Conservation (phyloP, 2,329 filamentous ascomycete species). For the Pseudodiploospora longispora region DNA sequence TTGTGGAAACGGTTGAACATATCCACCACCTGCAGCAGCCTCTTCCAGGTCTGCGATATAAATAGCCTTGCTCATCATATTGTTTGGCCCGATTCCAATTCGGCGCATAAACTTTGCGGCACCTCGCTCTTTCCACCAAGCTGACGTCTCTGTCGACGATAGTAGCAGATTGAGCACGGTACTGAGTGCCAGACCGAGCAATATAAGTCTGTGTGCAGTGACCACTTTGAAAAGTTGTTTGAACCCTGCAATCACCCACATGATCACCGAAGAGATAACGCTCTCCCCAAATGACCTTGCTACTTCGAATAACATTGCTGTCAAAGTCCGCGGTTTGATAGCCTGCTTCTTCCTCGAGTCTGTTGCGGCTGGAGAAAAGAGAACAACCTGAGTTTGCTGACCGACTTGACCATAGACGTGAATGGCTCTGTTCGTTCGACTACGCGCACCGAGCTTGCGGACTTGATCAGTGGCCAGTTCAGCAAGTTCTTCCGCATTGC, state of each 20-base stretch:
- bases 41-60: slow-evolving; percentile 76
- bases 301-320: slow-evolving; percentile 64
- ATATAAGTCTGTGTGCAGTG: slow-evolving; percentile 65
- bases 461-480: slow-evolving; percentile 74
- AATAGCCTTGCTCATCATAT: slow-evolving; percentile 75
- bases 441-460: slow-evolving; percentile 62
- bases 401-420: slow-evolving; percentile 73
- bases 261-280: slow-evolving; percentile 65
- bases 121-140: slow-evolving; percentile 80
- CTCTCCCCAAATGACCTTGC: slow-evolving; percentile 67
- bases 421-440: slow-evolving; percentile 68
- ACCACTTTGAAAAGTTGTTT: slow-evolving; percentile 59
- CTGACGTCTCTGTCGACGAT: slow-evolving; percentile 61
- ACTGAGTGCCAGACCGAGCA: slow-evolving; percentile 62
- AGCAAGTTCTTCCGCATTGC: slow-evolving; percentile 65
- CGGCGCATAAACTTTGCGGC: slow-evolving; percentile 74
- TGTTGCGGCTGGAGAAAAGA: slow-evolving; percentile 45
- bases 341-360: slow-evolving; percentile 46
- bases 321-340: slow-evolving; percentile 54
- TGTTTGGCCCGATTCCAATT: slow-evolving; percentile 71
- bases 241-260: slow-evolving; percentile 63
- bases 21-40: slow-evolving; percentile 34
- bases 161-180: slow-evolving; percentile 65
- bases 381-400: slow-evolving; percentile 54
- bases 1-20: slow-evolving; percentile 26